phyloP scores from a whole-genome alignment of 495 filamentous ascomycete genomes.

The Apodospora peruviana region DNA sequence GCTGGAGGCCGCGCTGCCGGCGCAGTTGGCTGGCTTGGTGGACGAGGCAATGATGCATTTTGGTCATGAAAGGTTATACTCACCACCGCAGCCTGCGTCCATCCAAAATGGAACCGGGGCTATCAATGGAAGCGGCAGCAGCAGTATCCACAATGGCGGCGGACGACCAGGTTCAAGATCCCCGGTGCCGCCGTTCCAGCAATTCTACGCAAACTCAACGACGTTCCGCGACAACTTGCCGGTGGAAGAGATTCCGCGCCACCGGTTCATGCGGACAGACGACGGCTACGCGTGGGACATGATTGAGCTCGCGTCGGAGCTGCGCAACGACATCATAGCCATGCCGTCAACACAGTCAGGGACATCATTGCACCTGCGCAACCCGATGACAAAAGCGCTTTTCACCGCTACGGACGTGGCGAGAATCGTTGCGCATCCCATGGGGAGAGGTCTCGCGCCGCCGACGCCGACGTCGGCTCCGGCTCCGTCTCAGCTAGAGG shows the following conservation, averaged over 20 bases:
- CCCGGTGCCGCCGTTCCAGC: too few species aligned
- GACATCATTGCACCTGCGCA: background rate
- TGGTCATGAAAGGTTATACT: background rate
- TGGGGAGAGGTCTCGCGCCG: background rate
- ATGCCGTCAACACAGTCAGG: conserved; percentile 9
- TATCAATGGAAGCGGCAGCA: background rate
- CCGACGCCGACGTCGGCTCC: too few species aligned
- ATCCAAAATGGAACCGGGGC: background rate
- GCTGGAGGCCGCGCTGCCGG: background rate
- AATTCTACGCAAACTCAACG: conserved; percentile 20
- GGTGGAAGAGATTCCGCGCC: conserved; percentile 19
- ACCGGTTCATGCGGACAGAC: conserved; percentile 23
- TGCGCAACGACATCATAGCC: conserved; percentile 7
- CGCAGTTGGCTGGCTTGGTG: background rate
- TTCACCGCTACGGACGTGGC: background rate
- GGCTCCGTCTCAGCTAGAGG: too few species aligned
- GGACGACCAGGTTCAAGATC: too few species aligned
- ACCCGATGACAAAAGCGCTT: background rate
- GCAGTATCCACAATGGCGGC: too few species aligned
- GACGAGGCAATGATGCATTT: background rate
- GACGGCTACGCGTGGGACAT: conserved; percentile 35
- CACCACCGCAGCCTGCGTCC: too few species aligned
- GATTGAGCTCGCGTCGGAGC: conserved; percentile 21
- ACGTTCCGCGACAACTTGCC: conserved; percentile 17
- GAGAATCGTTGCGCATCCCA: background rate